phyloP scores from a whole-genome alignment of 148 eudicot species.

The Heliamphora exappendiculata region DNA sequence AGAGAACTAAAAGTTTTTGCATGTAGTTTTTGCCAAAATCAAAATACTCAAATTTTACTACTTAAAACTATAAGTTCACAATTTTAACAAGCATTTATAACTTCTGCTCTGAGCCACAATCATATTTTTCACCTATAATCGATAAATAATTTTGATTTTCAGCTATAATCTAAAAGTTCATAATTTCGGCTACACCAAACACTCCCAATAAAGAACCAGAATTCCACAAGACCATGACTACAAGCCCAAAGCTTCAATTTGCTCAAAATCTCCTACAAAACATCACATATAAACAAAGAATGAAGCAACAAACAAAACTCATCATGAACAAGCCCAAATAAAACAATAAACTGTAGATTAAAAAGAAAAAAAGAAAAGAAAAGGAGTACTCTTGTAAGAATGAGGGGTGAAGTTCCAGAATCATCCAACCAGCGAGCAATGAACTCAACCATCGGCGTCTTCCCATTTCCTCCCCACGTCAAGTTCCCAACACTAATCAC shows the following conservation, averaged over 20 bases:
- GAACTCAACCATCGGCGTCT: conserved; percentile 97
- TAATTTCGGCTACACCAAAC: too few relatives aligned
- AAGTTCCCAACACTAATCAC: conserved; percentile 92
- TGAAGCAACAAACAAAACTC: neutral
- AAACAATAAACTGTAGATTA: neutral
- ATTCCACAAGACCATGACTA: neutral
- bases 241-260: neutral
- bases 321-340: neutral
- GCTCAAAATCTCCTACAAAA: neutral
- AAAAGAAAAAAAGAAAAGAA: neutral
- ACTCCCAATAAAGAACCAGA: neutral
- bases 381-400: conserved; percentile 71
- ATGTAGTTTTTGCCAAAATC: too few relatives aligned
- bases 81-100: too few relatives aligned
- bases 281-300: neutral
- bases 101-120: too few relatives aligned
- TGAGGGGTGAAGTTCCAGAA: conserved; percentile 68
- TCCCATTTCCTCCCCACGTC: conserved; percentile 99
- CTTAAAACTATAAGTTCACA: too few relatives aligned
- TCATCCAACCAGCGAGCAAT: conserved; percentile 50
- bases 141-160: too few relatives aligned
- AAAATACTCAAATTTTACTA: too few relatives aligned
- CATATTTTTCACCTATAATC: too few relatives aligned
- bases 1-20: too few relatives aligned
- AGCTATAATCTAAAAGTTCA: too few relatives aligned